Conservation (phyloP, 2,329 filamentous ascomycete species). For the Periglandula ipomoeae region DNA sequence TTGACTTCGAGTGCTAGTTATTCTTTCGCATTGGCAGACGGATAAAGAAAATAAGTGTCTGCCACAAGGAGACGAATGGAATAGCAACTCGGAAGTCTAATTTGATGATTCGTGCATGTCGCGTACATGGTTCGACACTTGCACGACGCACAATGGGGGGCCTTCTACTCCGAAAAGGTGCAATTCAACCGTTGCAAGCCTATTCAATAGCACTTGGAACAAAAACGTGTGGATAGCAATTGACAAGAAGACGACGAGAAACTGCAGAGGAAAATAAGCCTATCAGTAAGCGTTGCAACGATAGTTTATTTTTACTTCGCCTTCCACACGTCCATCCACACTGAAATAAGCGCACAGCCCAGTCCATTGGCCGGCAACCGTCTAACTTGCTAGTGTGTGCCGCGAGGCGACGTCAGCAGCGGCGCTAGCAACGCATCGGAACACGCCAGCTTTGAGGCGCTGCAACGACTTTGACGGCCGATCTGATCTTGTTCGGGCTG, state of each 20-base stretch:
- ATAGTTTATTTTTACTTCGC: constrained; percentile 4
- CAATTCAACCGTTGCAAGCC: too few species aligned
- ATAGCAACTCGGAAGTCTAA: not conserved
- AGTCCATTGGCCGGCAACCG: not conserved
- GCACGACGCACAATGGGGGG: too few species aligned
- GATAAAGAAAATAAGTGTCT: not conserved
- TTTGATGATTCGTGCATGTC: too few species aligned
- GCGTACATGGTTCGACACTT: too few species aligned
- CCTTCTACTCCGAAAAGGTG: too few species aligned
- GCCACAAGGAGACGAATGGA: not conserved
- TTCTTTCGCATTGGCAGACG: not conserved
- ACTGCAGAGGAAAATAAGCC: too few species aligned
- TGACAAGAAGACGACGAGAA: too few species aligned
- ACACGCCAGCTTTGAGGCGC: constrained; percentile 3
- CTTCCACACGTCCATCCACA: too few species aligned
- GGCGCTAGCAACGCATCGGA: not conserved
- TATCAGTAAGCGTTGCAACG: not conserved
- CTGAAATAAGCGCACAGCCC: not conserved
- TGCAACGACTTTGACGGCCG: not conserved
- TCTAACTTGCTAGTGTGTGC: not conserved
- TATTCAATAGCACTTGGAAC: too few species aligned
- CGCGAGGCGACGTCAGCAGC: constrained; percentile 1
- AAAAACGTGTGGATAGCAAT: too few species aligned
- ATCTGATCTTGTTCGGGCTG: not conserved
- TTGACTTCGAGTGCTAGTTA: too few species aligned